A percentile compares a stretch with the other conserved stretches of the same genome.
phyloP scores from a whole-genome alignment of 1,284 basidiomycete genomes.

The Rhodotorula sp. region DNA sequence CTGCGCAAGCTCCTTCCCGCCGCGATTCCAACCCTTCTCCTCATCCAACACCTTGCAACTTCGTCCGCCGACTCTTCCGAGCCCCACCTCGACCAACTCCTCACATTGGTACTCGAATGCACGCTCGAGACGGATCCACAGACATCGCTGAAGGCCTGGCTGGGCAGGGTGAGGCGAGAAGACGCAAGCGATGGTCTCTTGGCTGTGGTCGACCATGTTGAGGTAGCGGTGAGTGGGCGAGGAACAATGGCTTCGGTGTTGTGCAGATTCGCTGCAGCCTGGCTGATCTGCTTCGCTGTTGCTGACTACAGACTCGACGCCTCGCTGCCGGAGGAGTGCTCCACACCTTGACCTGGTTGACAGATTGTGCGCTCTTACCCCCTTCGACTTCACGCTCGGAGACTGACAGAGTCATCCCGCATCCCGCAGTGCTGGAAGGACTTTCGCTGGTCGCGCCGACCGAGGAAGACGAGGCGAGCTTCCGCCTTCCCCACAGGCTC shows the following conservation, averaged over 20 bases:
- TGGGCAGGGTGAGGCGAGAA: neutral
- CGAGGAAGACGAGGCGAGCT: conserved; percentile 33
- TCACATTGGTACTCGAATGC: conserved; percentile 5
- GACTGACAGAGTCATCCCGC: too few relatives aligned
- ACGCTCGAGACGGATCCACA: neutral
- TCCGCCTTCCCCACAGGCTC: neutral
- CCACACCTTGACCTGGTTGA: too few relatives aligned
- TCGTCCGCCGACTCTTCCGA: neutral
- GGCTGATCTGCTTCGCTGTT: too few relatives aligned
- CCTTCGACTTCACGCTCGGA: too few relatives aligned
- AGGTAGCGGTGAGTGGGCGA: neutral
- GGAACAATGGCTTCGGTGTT: neutral
- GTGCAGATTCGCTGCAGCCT: too few relatives aligned
- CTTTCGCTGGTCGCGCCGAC: conserved; percentile 2
- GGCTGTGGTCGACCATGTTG: neutral
- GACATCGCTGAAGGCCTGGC: neutral
- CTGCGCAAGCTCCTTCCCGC: neutral
- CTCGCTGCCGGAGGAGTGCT: too few relatives aligned
- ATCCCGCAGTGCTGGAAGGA: neutral
- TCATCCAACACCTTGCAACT: conserved; percentile 14
- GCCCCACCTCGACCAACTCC: conserved; percentile 11
- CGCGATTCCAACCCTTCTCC: conserved; percentile 4
- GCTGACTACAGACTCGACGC: too few relatives aligned
- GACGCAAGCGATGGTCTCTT: neutral
- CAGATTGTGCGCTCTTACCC: too few relatives aligned